Evolutionary conservation across 257 asterid species (phyloP).

Genomic region (Cinchona pubescens): DNA sequence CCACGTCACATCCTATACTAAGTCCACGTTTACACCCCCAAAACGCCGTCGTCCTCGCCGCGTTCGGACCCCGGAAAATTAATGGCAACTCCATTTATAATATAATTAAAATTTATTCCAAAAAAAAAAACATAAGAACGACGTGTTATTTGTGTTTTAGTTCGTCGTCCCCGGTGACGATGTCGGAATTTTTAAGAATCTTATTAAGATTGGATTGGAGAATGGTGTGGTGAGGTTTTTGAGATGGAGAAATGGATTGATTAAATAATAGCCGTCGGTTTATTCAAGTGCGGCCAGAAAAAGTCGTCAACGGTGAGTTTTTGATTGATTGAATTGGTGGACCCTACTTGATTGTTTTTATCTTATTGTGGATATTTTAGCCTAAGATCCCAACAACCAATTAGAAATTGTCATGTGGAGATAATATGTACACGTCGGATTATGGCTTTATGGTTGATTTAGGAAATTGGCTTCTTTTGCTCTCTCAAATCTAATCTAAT

Average conservation of each 20-base stretch:
- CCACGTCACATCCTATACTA: conserved; percentile 24
- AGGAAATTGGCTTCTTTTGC: neutral
- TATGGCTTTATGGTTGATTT: neutral
- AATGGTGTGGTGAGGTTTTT: neutral
- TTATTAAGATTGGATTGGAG: neutral
- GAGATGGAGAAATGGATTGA: neutral
- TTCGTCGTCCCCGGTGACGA: conserved; percentile 10
- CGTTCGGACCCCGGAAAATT: conserved; percentile 41
- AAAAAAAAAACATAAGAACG: neutral
- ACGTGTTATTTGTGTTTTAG: neutral
- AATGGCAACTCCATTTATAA: conserved; percentile 53
- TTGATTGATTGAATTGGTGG: neutral
- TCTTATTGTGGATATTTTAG: neutral
- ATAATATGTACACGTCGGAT: conserved; percentile 5
- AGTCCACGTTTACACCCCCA: conserved; percentile 31
- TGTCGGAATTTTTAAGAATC: neutral
- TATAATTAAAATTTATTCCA: neutral
- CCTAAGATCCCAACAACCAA: conserved; percentile 22
- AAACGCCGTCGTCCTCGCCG: conserved; percentile 39
- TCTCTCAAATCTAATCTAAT: neutral
- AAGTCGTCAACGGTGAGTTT: neutral
- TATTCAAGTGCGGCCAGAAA: neutral
- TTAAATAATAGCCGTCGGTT: conserved; percentile 11
- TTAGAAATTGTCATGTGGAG: conserved; percentile 20
- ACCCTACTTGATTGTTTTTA: neutral